These are phyloP conservation scores for Fallopia convolvulus DNA, from an alignment of 148 eudicot genomes.

Conservation along the genomic window DNA sequence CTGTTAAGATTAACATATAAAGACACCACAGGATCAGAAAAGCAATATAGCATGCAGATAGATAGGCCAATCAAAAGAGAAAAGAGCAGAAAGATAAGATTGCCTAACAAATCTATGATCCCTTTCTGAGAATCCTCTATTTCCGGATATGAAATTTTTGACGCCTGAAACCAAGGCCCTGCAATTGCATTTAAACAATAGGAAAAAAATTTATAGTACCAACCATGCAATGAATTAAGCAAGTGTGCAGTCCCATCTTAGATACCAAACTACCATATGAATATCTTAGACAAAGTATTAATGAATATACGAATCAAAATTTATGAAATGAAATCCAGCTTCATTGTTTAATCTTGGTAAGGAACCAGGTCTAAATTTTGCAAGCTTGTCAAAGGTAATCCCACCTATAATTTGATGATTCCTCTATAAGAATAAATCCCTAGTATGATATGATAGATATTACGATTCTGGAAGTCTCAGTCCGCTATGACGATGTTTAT, in stretches of 20 bases:
- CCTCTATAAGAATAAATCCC: not conserved
- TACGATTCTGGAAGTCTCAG: not conserved
- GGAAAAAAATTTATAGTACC: not conserved
- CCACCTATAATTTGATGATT: not conserved
- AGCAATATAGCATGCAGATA: conserved; percentile 6
- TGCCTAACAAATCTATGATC: conserved; percentile 55
- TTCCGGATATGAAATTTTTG: conserved; percentile 63
- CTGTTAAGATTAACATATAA: conserved; percentile 35
- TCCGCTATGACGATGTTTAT: not conserved
- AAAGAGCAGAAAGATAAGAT: not conserved
- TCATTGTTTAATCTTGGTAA: not conserved
- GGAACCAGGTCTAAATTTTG: not conserved
- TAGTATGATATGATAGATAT: not conserved
- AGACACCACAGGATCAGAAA: not conserved
- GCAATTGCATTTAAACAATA: conserved; percentile 9
- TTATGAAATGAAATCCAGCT: not conserved
- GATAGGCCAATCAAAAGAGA: conserved; percentile 9
- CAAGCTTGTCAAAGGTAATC: not conserved
- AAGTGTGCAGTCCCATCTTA: not conserved
- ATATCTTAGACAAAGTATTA: not conserved
- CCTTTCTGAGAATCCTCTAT: conserved; percentile 54
- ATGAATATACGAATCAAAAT: not conserved
- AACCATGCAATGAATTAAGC: not conserved
- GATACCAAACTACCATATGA: not conserved
- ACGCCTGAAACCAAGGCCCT: conserved; percentile 94